These are phyloP conservation scores for Ochetophila trinervis DNA, from an alignment of 306 rosid species.

Conservation along the genomic window DNA sequence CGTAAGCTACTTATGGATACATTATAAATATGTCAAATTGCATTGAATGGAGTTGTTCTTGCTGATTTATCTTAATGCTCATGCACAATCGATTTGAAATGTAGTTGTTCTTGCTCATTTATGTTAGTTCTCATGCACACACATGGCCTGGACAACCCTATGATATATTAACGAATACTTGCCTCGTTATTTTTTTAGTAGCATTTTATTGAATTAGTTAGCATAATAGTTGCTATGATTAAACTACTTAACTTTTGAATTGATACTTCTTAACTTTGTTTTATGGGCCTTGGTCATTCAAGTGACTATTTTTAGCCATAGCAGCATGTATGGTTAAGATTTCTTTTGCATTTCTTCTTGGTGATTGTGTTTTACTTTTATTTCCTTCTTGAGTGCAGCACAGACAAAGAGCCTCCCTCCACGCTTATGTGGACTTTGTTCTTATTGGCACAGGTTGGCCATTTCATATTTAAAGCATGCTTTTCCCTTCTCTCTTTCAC, in stretches of 20 bases:
- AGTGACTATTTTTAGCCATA: background rate
- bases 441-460: conserved; percentile 86
- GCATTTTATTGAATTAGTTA: background rate
- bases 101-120: too few relatives aligned
- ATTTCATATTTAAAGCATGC: conserved; percentile 3
- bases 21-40: too few relatives aligned
- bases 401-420: conserved; percentile 86
- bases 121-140: too few relatives aligned
- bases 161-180: too few relatives aligned
- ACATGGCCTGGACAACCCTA: too few relatives aligned
- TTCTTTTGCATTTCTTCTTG: conserved; percentile 21
- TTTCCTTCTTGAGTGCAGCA: conserved; percentile 41
- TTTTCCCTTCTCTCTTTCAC: conserved; percentile 4
- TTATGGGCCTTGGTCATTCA: background rate
- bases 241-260: background rate
- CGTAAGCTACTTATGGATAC: too few relatives aligned
- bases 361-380: conserved; percentile 11
- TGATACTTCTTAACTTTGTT: background rate
- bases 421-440: conserved; percentile 92
- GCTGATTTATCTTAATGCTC: too few relatives aligned
- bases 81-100: too few relatives aligned
- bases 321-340: conserved; percentile 6
- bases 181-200: too few relatives aligned
- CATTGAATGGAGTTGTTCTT: too few relatives aligned
- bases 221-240: background rate